Conservation (phyloP, 805 yeast genomes). For the Ogataea philodendri region DNA sequence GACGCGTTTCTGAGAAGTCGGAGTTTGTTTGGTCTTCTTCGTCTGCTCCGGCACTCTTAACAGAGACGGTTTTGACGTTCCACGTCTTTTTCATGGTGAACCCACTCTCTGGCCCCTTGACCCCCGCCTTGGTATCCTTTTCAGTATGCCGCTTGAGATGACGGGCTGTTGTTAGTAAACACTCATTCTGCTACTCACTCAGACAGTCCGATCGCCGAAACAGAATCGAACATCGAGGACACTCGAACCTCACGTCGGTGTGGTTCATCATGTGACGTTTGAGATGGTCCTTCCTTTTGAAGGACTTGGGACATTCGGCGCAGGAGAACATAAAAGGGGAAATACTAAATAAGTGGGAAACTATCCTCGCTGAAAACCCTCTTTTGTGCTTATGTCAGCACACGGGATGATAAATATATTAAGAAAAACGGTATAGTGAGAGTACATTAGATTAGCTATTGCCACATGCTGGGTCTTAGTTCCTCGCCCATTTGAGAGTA, state of each 20-base stretch:
- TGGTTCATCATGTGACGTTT: conserved; percentile 20
- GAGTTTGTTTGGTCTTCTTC: conserved; percentile 1
- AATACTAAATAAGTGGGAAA: not conserved
- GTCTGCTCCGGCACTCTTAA: not conserved
- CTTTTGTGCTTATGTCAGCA: not conserved
- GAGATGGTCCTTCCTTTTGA: conserved; percentile 22
- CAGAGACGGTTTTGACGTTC: conserved; percentile 7
- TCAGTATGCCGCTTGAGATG: conserved; percentile 18
- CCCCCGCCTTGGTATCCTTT: conserved; percentile 20
- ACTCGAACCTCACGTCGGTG: conserved; percentile 5
- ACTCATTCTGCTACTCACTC: conserved; percentile 9
- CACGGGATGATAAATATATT: not conserved
- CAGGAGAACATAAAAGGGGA: conserved; percentile 12
- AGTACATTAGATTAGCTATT: conserved; percentile 4
- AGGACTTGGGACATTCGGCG: conserved; percentile 15
- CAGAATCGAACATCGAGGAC: conserved; percentile 15
- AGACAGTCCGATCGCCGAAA: conserved; percentile 17
- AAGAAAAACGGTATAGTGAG: conserved; percentile 1
- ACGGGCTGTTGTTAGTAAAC: conserved; percentile 13
- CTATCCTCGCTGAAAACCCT: not conserved
- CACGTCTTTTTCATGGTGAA: conserved; percentile 9
- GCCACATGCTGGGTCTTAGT: conserved; percentile 26
- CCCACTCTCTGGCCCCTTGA: conserved; percentile 13
- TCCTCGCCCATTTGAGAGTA: conserved; percentile 20
- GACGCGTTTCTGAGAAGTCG: conserved; percentile 6